Evolutionary conservation across 2,329 filamentous ascomycete genomes (phyloP).

Genomic region (Ophiocordyceps camponoti-leonardi): DNA sequence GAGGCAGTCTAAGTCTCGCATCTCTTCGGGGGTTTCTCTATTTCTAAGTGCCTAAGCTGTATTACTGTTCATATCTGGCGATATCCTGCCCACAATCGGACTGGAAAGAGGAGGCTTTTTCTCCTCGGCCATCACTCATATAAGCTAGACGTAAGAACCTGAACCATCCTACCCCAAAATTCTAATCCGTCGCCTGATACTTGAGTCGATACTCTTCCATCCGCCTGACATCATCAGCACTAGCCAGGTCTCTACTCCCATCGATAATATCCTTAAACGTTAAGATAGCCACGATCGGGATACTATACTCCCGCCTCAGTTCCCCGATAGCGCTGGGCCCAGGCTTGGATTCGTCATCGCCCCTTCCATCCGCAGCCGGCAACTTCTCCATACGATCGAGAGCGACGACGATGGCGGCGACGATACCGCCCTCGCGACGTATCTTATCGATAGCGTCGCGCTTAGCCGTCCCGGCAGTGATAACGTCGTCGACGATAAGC

Average conservation of each 20-base stretch:
- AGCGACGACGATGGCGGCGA: constrained; percentile 78
- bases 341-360: constrained; percentile 48
- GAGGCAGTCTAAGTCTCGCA: no score
- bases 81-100: no score
- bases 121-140: no score
- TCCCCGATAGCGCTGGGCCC: constrained; percentile 67
- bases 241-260: constrained; percentile 44
- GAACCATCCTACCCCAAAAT: no score
- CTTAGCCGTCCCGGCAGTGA: constrained; percentile 89
- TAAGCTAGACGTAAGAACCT: no score
- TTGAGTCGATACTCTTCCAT: constrained; percentile 58
- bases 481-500: constrained; percentile 89
- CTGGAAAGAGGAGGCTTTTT: no score
- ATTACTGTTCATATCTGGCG: no score
- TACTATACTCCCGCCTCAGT: constrained; percentile 64
- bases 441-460: constrained; percentile 86
- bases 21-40: no score
- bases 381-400: constrained; percentile 78
- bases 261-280: constrained; percentile 71
- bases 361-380: constrained; percentile 42
- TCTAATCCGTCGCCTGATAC: constrained; percentile 44
- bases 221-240: constrained; percentile 42
- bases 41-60: no score
- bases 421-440: constrained; percentile 62
- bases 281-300: constrained; percentile 71